These are phyloP conservation scores for Mucor lusitanicus DNA, from an alignment of 371 early-diverging fungal species.

Conservation along the genomic window DNA sequence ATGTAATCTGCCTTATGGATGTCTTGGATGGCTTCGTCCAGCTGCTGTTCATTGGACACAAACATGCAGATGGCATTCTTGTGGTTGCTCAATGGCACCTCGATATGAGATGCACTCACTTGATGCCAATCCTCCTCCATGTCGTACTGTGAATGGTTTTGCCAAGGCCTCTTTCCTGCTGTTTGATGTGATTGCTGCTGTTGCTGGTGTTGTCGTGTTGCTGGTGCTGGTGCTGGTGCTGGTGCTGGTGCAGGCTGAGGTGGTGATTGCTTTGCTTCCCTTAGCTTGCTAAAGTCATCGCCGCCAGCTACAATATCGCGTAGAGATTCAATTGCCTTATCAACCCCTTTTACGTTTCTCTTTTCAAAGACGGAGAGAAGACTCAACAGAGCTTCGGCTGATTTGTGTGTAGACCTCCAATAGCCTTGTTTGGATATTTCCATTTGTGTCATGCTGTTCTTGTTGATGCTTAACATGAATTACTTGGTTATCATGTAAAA, in stretches of 20 bases:
- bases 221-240: background rate
- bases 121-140: slow-evolving; percentile 30
- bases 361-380: slow-evolving; percentile 27
- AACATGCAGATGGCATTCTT: slow-evolving; percentile 19
- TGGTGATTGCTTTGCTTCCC: background rate
- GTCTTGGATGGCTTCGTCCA: slow-evolving; percentile 22
- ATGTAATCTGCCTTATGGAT: slow-evolving; percentile 12
- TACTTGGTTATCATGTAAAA: background rate
- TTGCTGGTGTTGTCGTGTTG: background rate
- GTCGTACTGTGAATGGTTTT: background rate
- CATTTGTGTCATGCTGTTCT: background rate
- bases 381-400: slow-evolving; percentile 23
- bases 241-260: background rate
- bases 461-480: background rate
- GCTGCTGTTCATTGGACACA: slow-evolving; percentile 25
- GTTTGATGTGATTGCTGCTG: background rate
- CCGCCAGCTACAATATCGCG: slow-evolving; percentile 4
- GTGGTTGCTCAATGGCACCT: background rate
- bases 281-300: background rate
- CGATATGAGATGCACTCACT: slow-evolving; percentile 8
- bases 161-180: background rate
- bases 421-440: slow-evolving; percentile 1
- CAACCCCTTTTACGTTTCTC: slow-evolving; percentile 17
- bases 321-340: background rate
- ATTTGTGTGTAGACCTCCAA: slow-evolving; percentile 27